Conservation (phyloP, 2,329 filamentous ascomycete species). For the Fusarium piperis region DNA sequence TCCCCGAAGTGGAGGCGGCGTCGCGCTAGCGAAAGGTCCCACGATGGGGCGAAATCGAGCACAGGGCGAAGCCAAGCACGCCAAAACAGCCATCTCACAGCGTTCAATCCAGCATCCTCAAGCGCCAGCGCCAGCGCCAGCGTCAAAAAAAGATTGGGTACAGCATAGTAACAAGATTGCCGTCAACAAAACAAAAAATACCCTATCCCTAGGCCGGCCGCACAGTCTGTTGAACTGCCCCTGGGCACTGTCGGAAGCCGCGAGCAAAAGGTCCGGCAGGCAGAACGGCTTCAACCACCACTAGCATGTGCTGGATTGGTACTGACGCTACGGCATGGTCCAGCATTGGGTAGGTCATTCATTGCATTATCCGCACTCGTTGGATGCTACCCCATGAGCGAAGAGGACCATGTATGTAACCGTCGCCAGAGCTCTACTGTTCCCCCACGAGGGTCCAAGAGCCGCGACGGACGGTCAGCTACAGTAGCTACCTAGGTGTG, state of each 20-base stretch:
- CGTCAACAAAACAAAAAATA: neutral
- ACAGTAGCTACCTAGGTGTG: neutral
- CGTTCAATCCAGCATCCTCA: slow-evolving; percentile 14
- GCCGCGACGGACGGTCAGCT: slow-evolving; percentile 5
- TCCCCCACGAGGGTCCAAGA: slow-evolving; percentile 23
- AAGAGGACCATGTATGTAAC: slow-evolving; percentile 26
- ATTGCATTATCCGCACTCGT: slow-evolving; percentile 26
- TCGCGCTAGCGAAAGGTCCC: slow-evolving; percentile 29
- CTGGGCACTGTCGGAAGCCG: slow-evolving; percentile 19
- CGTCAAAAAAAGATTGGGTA: neutral
- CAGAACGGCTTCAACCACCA: slow-evolving; percentile 23
- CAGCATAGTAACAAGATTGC: neutral
- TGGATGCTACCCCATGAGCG: slow-evolving; percentile 35
- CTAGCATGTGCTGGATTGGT: slow-evolving; percentile 12
- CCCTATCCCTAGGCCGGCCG: neutral
- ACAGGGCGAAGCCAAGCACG: slow-evolving; percentile 23
- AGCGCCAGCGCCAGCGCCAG: neutral
- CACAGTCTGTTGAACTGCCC: slow-evolving; percentile 17
- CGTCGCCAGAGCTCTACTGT: slow-evolving; percentile 15
- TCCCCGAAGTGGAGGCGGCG: slow-evolving; percentile 35
- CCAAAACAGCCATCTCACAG: slow-evolving; percentile 28
- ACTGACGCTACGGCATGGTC: slow-evolving; percentile 10
- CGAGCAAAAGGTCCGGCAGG: slow-evolving; percentile 10
- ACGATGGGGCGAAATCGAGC: slow-evolving; percentile 19
- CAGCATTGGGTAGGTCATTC: slow-evolving; percentile 1